Evolutionary conservation across 163 green algal species (phyloP).

Genomic region (Scenedesmus sp.): DNA sequence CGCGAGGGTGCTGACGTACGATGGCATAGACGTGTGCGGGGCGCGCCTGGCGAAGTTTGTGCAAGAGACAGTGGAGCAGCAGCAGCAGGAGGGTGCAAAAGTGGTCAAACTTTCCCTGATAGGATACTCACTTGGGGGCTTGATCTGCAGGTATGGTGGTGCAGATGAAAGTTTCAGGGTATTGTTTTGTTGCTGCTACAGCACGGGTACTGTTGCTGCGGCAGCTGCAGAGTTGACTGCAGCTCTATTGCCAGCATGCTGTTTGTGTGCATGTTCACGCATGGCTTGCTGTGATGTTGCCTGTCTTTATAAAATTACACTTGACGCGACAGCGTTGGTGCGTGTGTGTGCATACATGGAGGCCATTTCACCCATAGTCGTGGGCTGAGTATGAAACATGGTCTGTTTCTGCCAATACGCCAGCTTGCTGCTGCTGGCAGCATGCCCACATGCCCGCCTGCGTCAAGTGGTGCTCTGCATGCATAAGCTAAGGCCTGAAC

Average conservation of each 20-base stretch:
- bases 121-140: constrained; percentile 37
- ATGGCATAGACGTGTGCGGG: constrained; percentile 45
- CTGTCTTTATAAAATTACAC: too few species aligned
- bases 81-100: background rate
- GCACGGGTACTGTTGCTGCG: background rate
- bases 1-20: constrained; percentile 19
- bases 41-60: constrained; percentile 17
- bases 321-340: background rate
- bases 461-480: too few species aligned
- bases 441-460: background rate
- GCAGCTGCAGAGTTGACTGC: background rate
- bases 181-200: background rate
- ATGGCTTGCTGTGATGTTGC: background rate
- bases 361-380: too few species aligned
- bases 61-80: background rate
- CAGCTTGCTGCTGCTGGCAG: background rate
- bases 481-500: background rate
- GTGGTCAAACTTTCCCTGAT: constrained; percentile 29
- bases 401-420: too few species aligned
- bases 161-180: background rate
- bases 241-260: background rate
- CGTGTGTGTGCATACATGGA: too few species aligned
- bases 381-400: too few species aligned
- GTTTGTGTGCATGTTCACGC: background rate
- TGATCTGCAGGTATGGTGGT: constrained; percentile 11